Evolutionary conservation across 2,329 filamentous ascomycete genomes (phyloP).

Genomic region (Neofusicoccum laricinum): DNA sequence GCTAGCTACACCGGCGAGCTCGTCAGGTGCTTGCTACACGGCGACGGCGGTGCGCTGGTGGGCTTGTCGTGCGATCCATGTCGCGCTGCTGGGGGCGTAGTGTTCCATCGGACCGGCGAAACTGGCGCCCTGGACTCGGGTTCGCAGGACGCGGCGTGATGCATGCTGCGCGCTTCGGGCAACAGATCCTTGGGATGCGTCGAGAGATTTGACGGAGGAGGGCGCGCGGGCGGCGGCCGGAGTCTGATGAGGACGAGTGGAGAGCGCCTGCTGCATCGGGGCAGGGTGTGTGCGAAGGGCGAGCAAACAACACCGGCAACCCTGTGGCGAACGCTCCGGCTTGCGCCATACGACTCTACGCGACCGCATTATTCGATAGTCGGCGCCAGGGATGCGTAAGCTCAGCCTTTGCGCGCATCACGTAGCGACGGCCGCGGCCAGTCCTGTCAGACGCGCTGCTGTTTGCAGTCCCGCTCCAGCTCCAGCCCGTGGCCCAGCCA

Average conservation of each 20-base stretch:
- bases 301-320: slow-evolving; percentile 8
- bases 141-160: slow-evolving; percentile 10
- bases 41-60: slow-evolving; percentile 2
- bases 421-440: background rate
- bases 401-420: slow-evolving; percentile 12
- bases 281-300: background rate
- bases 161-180: slow-evolving; percentile 8
- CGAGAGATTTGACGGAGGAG: slow-evolving; percentile 11
- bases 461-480: slow-evolving; percentile 7
- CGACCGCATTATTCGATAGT: slow-evolving; percentile 13
- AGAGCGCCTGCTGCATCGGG: slow-evolving; percentile 14
- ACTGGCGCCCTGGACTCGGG: slow-evolving; percentile 15
- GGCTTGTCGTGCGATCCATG: slow-evolving; percentile 14
- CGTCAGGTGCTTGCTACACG: background rate
- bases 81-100: slow-evolving; percentile 13
- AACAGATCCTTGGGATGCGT: slow-evolving; percentile 11
- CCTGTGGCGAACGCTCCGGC: slow-evolving; percentile 6
- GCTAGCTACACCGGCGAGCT: no score
- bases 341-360: slow-evolving; percentile 11
- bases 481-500: background rate
- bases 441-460: slow-evolving; percentile 7
- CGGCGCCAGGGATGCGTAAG: slow-evolving; percentile 14
- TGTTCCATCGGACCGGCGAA: slow-evolving; percentile 16
- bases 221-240: slow-evolving; percentile 1
- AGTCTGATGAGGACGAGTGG: slow-evolving; percentile 11